A percentile compares a stretch with the other conserved stretches of the same genome.
Evolutionary conservation across 2,329 filamentous ascomycete genomes (phyloP).

Genomic region (Paraphoma chrysanthemicola): DNA sequence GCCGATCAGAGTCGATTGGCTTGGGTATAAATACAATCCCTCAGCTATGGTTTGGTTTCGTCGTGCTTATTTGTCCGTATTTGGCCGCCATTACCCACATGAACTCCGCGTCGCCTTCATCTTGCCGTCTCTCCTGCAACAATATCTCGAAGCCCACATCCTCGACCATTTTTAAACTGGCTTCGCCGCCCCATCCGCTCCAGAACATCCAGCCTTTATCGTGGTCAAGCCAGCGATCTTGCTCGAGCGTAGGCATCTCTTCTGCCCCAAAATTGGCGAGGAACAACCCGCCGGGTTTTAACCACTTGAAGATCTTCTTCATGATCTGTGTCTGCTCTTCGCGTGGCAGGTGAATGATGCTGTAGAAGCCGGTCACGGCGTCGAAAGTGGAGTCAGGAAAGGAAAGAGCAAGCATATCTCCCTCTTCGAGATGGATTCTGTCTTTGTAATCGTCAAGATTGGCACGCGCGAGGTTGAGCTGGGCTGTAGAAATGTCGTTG

Average conservation of each 20-base stretch:
- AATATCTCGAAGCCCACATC: constrained; percentile 34
- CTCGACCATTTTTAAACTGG: constrained; percentile 39
- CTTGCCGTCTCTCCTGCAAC: constrained; percentile 30
- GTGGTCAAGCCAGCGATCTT: constrained; percentile 44
- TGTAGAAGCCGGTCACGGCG: constrained; percentile 61
- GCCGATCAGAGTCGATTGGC: too few relatives aligned
- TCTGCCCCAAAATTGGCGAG: constrained; percentile 48
- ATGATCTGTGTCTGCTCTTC: constrained; percentile 59
- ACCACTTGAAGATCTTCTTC: constrained; percentile 54
- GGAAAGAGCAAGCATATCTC: constrained; percentile 52
- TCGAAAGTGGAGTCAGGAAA: constrained; percentile 52
- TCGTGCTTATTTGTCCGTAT: neutral
- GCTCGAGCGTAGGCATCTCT: constrained; percentile 14
- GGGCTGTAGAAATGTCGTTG: constrained; percentile 52
- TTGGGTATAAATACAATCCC: too few relatives aligned
- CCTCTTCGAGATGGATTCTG: constrained; percentile 34
- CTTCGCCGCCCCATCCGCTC: constrained; percentile 49
- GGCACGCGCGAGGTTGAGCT: constrained; percentile 46
- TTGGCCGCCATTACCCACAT: constrained; percentile 40
- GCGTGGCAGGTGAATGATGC: constrained; percentile 62
- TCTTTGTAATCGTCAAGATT: constrained; percentile 19
- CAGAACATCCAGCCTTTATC: constrained; percentile 48
- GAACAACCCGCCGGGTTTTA: constrained; percentile 60
- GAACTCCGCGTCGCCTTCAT: constrained; percentile 30
- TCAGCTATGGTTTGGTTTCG: too few relatives aligned